These are phyloP conservation scores for Boletales sp. DNA, from an alignment of 768 basidiomycete genomes.

Conservation along the genomic window DNA sequence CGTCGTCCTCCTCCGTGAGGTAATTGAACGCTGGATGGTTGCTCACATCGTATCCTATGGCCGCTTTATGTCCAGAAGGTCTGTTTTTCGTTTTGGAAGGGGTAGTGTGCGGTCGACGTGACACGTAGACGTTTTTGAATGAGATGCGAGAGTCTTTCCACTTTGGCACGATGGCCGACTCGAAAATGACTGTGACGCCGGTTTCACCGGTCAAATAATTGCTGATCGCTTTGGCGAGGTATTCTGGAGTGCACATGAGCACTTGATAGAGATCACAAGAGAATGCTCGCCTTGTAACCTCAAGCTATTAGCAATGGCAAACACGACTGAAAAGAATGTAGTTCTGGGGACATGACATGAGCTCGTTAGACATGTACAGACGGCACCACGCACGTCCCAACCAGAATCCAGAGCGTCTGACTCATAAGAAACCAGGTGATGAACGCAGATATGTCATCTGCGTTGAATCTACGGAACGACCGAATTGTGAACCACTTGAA, in stretches of 20 bases:
- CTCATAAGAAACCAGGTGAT: slow-evolving; percentile 95
- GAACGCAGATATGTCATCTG: slow-evolving; percentile 96
- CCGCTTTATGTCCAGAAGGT: slow-evolving; percentile 48
- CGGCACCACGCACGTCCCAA: slow-evolving; percentile 54
- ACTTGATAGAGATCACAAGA: neutral
- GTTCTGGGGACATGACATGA: slow-evolving; percentile 48
- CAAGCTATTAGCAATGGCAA: slow-evolving; percentile 85
- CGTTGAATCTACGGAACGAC: slow-evolving; percentile 91
- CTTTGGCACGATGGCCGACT: slow-evolving; percentile 96
- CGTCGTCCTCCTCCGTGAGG: slow-evolving; percentile 58
- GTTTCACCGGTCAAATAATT: slow-evolving; percentile 92
- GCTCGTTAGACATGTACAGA: neutral
- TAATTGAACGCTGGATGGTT: slow-evolving; percentile 71
- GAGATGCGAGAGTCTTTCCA: slow-evolving; percentile 96
- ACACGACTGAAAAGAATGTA: slow-evolving; percentile 92
- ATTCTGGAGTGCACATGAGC: slow-evolving; percentile 45
- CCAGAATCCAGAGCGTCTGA: slow-evolving; percentile 91
- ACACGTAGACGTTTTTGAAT: slow-evolving; percentile 95
- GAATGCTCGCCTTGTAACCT: slow-evolving; percentile 65
- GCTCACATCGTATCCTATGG: slow-evolving; percentile 72
- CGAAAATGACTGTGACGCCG: slow-evolving; percentile 92
- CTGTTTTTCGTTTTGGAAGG: slow-evolving; percentile 14
- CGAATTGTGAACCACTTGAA: slow-evolving; percentile 98
- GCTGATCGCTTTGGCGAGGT: slow-evolving; percentile 83
- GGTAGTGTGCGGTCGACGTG: slow-evolving; percentile 57